Evolutionary conservation across 768 basidiomycete species (phyloP).

Genomic region (Kwoniella heveanensis): DNA sequence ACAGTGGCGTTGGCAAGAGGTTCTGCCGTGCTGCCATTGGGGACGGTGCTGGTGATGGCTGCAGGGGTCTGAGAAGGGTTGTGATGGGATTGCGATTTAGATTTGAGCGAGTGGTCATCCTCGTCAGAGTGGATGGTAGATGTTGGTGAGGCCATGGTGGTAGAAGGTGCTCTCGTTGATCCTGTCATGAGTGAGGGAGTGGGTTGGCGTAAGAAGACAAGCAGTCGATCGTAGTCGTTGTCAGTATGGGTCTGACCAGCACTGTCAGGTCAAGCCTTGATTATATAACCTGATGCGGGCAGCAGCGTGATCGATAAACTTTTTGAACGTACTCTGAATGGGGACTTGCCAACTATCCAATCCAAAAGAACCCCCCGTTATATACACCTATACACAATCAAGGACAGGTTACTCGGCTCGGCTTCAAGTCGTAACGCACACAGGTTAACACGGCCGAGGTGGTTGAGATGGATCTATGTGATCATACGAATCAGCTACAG

Average conservation of each 20-base stretch:
- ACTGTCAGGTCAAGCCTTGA: no score
- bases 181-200: background rate
- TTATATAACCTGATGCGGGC: no score
- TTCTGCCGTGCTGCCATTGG: background rate
- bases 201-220: background rate
- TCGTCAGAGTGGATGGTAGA: constrained; percentile 15
- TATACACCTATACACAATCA: background rate
- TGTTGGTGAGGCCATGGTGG: constrained; percentile 23
- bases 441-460: background rate
- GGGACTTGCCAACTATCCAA: no score
- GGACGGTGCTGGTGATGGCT: constrained; percentile 1
- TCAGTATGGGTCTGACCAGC: background rate
- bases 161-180: background rate
- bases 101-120: constrained; percentile 12
- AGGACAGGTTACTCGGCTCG: background rate
- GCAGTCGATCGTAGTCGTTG: no score
- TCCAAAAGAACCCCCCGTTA: background rate
- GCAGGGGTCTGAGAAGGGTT: background rate
- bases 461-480: no score
- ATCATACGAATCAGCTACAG: no score
- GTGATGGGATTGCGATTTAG: background rate
- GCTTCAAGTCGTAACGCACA: background rate
- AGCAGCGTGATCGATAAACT: no score
- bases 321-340: no score
- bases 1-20: background rate